Base-by-base conservation (phyloP, 768 basidiomycete species). In the Suillus hirtellus region DNA sequence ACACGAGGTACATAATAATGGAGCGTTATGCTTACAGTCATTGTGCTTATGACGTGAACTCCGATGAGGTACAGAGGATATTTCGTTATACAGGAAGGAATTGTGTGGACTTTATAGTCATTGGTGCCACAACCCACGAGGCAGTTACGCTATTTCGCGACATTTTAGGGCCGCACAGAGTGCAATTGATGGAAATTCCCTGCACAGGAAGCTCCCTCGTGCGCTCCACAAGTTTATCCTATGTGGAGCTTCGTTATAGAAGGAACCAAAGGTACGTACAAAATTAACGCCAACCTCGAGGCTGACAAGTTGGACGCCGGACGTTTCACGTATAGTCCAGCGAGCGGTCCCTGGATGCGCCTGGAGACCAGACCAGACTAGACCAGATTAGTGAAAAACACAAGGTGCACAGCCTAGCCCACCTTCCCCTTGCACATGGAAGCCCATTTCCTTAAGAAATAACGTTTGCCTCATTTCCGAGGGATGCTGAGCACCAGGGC, bases 121-220 rank as follows among this genome's bases (percentile, higher is more conserved):
- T 10, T 40, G 4, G 24, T 50, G 31, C 50, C 27, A 52, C 50
- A 27, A 31, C 27, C 55, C 55, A 58, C 38, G 55, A 58, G 55
- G 55, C 55, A 10, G 4, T 40, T 40, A 40, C 34, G 55, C 55
- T 27, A 58, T 58, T 58, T 58, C 1, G 10, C 19, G 55, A 58
- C 55, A 58, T 58, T 40, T 27, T 58, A 42, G 24, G 55, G 55
- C 55, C 55, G 55, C 55, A 58, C 24, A 40, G 55, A 58, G 15
- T 12, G 24, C 55, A 58, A 58, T 56, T 38, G 21, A 56, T 56
- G 38, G 55, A 56, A 56, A 56, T 56, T 58, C 24, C 24, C 40
- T 58, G 55, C 55, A 58, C 55, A 58, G 55, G 55, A 58, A 42
- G 17, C 4, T 27, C 38, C 55, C 55, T 58, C 55, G 17, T 24